Evolutionary conservation across 1,284 basidiomycete genomes (phyloP), one percentile per base, ranked within the genome.

Genomic region (Cryptococcus sp.): DNA sequence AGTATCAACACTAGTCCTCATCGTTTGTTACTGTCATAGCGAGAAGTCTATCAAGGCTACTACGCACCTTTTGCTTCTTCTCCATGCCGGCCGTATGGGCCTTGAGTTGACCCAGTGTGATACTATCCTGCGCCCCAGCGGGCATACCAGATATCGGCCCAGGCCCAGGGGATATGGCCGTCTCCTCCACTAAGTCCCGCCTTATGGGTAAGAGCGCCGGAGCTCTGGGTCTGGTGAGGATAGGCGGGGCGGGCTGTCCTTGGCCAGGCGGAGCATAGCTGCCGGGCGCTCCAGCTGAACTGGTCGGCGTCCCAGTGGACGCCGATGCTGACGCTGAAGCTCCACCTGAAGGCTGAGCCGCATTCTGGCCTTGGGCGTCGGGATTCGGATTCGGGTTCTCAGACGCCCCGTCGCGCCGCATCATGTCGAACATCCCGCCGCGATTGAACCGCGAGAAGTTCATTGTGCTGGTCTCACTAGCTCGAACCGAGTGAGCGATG

Each of bases 61-160:
- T 15, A 22, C 55, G 46, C 47, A 69, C 71, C 64, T 71, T 74
- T 42, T 69, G 62, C 56, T 69, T 71, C 20, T 57, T 58, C 43
- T 60, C 60, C 56, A 61, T 58, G 0, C 54, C 63, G 7, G 62
- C 66, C 17, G 63, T 58, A 50, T 66, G 64, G 17, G 67, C 66
- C 52, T 64, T 69, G 41, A 72, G 58, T 56, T 76, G 71, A 5
- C 71, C 69, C 1, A 76, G 56, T 13, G 68, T 71, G 13, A 74
- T 65, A 54, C 66, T 67, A 45, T 76, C 71, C 39, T 59, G 52
- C 38, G 35, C 47, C 13, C 47, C 30, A 13, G 30, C 30, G 30
- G 13, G 30, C 7, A 8, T 35, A 4, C 30, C 30, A 35, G 13
- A 13, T 4, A 13, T 13, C 3, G 30, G 30, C 10, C 30, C 30